Conservation (phyloP, 1,284 basidiomycete species). For the Boletellus deceptivus region DNA sequence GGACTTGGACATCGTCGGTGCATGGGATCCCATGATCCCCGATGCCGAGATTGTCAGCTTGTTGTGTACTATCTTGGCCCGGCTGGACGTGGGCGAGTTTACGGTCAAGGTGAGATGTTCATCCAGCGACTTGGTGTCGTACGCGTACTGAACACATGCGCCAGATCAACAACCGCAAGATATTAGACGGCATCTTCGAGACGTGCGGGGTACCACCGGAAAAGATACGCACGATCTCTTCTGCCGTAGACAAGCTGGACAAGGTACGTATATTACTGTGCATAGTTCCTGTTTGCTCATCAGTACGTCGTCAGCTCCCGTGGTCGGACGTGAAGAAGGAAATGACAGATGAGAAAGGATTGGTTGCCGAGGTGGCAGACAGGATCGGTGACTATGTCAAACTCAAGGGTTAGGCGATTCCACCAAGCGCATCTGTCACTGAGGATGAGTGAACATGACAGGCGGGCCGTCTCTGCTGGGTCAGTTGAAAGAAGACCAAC, state of each 20-base stretch:
- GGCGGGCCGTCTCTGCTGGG: slow-evolving; percentile 80
- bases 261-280: slow-evolving; percentile 71
- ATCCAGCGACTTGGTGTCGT: not conserved
- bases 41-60: slow-evolving; percentile 91
- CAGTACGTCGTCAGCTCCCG: slow-evolving; percentile 50
- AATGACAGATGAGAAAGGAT: slow-evolving; percentile 95
- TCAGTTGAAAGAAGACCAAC: slow-evolving; percentile 66
- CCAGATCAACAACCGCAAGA: slow-evolving; percentile 94
- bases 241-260: slow-evolving; percentile 98
- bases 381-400: slow-evolving; percentile 97
- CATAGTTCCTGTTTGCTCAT: not conserved
- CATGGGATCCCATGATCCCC: slow-evolving; percentile 95
- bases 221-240: slow-evolving; percentile 93
- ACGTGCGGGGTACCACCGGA: slow-evolving; percentile 93
- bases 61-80: slow-evolving; percentile 78
- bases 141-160: slow-evolving; percentile 1
- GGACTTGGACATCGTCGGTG: slow-evolving; percentile 97
- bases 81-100: slow-evolving; percentile 89
- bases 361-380: slow-evolving; percentile 84
- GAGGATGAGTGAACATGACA: slow-evolving; percentile 28
- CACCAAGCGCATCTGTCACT: not conserved
- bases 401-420: slow-evolving; percentile 67
- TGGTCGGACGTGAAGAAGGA: slow-evolving; percentile 95
- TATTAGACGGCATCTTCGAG: slow-evolving; percentile 96
- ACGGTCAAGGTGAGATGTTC: slow-evolving; percentile 77